Base-by-base conservation (phyloP, 2,329 filamentous ascomycete species). In the Trichoderma guizhouense region DNA sequence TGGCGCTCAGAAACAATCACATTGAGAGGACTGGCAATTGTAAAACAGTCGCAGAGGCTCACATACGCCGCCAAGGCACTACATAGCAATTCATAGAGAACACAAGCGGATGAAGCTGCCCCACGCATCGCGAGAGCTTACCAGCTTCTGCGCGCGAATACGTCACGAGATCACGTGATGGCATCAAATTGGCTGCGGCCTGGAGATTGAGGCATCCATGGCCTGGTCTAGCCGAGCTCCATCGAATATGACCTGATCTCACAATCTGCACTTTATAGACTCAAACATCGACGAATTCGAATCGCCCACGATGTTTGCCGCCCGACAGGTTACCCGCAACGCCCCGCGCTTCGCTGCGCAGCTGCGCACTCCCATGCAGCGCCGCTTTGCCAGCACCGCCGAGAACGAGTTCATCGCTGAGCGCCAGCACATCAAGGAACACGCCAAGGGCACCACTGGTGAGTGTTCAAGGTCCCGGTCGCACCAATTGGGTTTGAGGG, bases 321-420 rank as follows among this genome's bases (percentile, higher is more conserved):
- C 89, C 82, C 89, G 90, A 82, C 85, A 86, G 77, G 80, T 90
- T 76, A 79, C 89, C 80, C 90, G 90, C 79, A 82, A 86, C 74
- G 84, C 88, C 75, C 89, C 90, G 85, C 91, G 91, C 83, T 83
- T 89, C 77, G 82, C 85, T 76, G 85, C 88, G 78, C 89, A 88
- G 83, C 82, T 90, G 77, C 89, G 89, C 79, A 83, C 82, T 75
- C 83, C 86, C 74, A 83, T 86, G 78, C 92, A 93, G 86, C 90
- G 92, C 83, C 91, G 91, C 78, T 87, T 93, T 79, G 91, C 90
- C 81, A 91, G 88, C 85, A 86, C 87, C 78, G 82, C 93, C 82
- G 93, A 97, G 86, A 98, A 97, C 85, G 90, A 91, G 80, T 99
- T 98, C 89, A 91, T 97, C 87, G 91, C 92, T 79, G 96, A 99